These are phyloP conservation scores for Aureobasidium melanogenum DNA, from an alignment of 2,329 filamentous ascomycete species.

Conservation along the genomic window DNA sequence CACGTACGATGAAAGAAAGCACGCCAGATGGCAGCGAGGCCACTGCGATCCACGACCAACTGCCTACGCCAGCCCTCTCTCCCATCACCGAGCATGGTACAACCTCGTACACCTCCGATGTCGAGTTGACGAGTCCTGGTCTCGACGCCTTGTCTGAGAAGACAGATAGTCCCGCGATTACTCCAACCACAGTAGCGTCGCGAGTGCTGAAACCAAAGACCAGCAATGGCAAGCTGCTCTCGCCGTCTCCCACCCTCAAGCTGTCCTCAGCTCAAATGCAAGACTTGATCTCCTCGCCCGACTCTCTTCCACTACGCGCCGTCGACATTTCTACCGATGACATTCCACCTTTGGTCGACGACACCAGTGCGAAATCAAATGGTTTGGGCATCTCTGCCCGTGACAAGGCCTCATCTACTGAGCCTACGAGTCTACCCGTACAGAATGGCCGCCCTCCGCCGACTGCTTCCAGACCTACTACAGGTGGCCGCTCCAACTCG, in stretches of 20 bases:
- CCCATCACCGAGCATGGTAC: slow-evolving; percentile 22
- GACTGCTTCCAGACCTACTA: background rate
- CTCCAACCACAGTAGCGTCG: background rate
- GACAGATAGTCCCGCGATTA: background rate
- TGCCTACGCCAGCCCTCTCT: slow-evolving; percentile 21
- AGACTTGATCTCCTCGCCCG: slow-evolving; percentile 45
- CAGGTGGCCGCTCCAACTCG: slow-evolving; percentile 24
- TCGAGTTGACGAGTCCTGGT: background rate
- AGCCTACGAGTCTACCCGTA: slow-evolving; percentile 18
- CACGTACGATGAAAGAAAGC: background rate
- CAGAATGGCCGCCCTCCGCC: slow-evolving; percentile 2
- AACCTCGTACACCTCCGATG: background rate
- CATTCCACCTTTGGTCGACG: slow-evolving; percentile 17
- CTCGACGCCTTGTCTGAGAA: background rate
- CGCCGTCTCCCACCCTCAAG: slow-evolving; percentile 35
- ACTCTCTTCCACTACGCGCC: slow-evolving; percentile 43
- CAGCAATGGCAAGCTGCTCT: slow-evolving; percentile 19
- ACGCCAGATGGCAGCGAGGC: background rate
- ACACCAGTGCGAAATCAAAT: background rate
- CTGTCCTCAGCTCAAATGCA: slow-evolving; percentile 47
- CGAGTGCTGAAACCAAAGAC: background rate
- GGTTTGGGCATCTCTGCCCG: background rate
- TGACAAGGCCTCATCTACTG: background rate
- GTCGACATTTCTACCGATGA: slow-evolving; percentile 30
- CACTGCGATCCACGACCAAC: slow-evolving; percentile 13